These are phyloP conservation scores for Grammothele lineata DNA, from an alignment of 768 basidiomycete species.

Conservation along the genomic window DNA sequence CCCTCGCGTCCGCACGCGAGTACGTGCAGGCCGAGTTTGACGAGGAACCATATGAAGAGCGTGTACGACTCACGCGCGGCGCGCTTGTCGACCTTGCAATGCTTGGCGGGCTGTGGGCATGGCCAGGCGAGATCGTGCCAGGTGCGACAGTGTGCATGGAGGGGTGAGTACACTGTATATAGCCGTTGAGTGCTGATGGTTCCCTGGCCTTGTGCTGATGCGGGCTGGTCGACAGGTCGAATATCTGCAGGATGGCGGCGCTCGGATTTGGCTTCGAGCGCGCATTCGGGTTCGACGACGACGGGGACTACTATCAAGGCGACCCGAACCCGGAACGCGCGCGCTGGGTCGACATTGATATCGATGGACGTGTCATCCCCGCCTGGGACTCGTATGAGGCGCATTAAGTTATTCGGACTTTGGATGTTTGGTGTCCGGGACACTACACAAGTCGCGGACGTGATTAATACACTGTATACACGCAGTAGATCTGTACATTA, in stretches of 20 bases:
- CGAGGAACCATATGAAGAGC: conserved; percentile 32
- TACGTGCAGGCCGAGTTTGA: conserved; percentile 55
- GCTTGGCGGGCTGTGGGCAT: conserved; percentile 58
- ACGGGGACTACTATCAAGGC: conserved; percentile 32
- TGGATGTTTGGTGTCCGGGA: too few species aligned
- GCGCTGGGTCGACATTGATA: conserved; percentile 67
- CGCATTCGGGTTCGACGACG: conserved; percentile 52
- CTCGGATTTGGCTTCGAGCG: conserved; percentile 60
- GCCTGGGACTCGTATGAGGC: conserved; percentile 57
- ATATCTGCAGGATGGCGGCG: conserved; percentile 54
- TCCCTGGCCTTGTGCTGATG: too few species aligned
- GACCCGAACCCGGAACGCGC: conserved; percentile 39
- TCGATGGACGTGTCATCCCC: conserved; percentile 49
- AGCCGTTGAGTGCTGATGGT: conserved; percentile 1
- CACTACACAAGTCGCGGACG: too few species aligned
- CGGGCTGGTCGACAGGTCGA: too few species aligned
- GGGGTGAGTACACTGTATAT: conserved; percentile 4
- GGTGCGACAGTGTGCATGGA: conserved; percentile 53
- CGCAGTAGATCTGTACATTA: too few species aligned
- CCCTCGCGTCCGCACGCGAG: conserved; percentile 45
- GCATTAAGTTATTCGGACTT: conserved; percentile 29
- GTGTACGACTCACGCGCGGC: conserved; percentile 52
- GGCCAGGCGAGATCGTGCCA: conserved; percentile 39
- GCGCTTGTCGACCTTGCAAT: conserved; percentile 68
- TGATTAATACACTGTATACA: too few species aligned